phyloP scores from a whole-genome alignment of 345 rosid genomes.

The Heritiera littoralis region DNA sequence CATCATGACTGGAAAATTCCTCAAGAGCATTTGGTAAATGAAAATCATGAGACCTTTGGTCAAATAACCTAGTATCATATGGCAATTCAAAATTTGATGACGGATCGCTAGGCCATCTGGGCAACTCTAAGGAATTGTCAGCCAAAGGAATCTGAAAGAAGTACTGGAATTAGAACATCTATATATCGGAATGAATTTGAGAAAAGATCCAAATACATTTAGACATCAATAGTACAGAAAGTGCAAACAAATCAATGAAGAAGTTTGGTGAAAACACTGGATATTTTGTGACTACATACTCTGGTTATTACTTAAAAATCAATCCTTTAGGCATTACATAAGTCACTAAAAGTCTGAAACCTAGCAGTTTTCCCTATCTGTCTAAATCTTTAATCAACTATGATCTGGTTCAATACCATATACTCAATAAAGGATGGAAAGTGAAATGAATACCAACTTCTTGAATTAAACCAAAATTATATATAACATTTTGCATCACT shows the following conservation, averaged over 20 bases:
- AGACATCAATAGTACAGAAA: slow-evolving; percentile 10
- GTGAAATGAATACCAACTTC: slow-evolving; percentile 4
- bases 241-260: not conserved
- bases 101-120: slow-evolving; percentile 40
- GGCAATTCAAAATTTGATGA: slow-evolving; percentile 45
- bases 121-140: slow-evolving; percentile 31
- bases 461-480: not conserved
- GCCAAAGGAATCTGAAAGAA: slow-evolving; percentile 44
- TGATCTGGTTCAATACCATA: not conserved
- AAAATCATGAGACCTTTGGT: slow-evolving; percentile 42
- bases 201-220: not conserved
- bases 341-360: not conserved
- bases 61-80: slow-evolving; percentile 50
- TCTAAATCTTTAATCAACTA: not conserved
- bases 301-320: not conserved
- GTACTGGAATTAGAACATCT: slow-evolving; percentile 22
- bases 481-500: not conserved
- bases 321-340: not conserved
- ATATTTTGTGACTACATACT: not conserved
- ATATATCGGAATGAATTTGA: slow-evolving; percentile 11
- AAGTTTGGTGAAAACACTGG: not conserved
- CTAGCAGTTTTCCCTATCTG: not conserved
- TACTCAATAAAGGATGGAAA: not conserved
- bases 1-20: slow-evolving; percentile 37
- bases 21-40: slow-evolving; percentile 34